Evolutionary conservation across 306 rosid genomes (phyloP).

Genomic region (Vigna radiata): DNA sequence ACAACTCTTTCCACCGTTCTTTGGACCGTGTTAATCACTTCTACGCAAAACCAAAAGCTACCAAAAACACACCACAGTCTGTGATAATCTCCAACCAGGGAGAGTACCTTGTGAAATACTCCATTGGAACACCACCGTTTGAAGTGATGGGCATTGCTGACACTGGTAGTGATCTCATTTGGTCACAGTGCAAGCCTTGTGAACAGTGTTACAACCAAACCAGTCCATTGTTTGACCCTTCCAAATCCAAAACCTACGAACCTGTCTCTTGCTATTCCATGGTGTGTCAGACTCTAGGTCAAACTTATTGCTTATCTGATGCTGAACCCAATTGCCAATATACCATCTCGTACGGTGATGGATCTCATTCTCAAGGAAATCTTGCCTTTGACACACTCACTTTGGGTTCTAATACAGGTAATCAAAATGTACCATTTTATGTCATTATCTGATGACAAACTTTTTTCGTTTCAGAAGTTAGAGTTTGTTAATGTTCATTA

Average conservation of each 20-base stretch:
- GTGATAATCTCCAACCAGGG: neutral
- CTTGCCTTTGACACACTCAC: conserved; percentile 25
- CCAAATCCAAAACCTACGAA: neutral
- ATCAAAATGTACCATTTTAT: neutral
- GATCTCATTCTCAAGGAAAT: conserved; percentile 9
- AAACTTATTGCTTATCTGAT: neutral
- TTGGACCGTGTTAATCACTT: neutral
- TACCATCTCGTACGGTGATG: neutral
- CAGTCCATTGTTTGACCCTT: conserved; percentile 4
- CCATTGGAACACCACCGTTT: conserved; percentile 14
- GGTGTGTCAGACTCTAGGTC: neutral
- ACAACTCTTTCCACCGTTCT: neutral
- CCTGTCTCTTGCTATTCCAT: neutral
- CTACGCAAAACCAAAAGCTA: neutral
- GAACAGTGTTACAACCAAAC: conserved; percentile 12
- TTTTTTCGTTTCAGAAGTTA: too few relatives aligned
- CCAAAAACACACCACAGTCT: neutral
- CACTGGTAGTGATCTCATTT: conserved; percentile 4
- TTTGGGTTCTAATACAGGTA: conserved; percentile 1
- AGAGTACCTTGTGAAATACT: conserved; percentile 1
- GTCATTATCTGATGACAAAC: neutral
- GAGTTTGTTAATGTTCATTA: too few relatives aligned
- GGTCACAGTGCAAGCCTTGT: conserved; percentile 11
- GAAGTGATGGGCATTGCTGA: neutral
- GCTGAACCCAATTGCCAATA: neutral